A percentile compares a stretch with the other conserved stretches of the same genome.
Conservation (phyloP, 208 protist species). For the Leishmania aethiopica region DNA sequence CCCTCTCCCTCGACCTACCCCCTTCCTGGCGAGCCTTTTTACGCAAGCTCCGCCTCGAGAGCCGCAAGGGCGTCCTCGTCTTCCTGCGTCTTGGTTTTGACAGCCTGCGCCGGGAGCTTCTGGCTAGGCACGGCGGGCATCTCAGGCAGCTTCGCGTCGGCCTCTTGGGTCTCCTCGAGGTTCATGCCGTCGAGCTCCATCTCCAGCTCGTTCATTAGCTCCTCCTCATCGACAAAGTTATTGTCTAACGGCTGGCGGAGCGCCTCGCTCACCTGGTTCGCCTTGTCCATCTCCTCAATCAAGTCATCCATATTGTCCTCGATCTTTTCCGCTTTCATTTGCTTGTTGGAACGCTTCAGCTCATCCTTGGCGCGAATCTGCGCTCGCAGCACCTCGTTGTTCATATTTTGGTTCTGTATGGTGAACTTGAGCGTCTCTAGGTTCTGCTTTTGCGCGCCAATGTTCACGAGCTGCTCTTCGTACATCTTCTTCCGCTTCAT, state of each 20-base stretch:
- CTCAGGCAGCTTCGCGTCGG: slow-evolving; percentile 30
- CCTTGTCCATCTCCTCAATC: slow-evolving; percentile 91
- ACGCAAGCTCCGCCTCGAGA: slow-evolving; percentile 78
- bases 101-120: slow-evolving; percentile 44
- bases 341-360: slow-evolving; percentile 81
- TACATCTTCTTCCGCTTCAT: slow-evolving; percentile 94
- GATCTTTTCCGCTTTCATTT: slow-evolving; percentile 88
- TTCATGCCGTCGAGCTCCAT: slow-evolving; percentile 54
- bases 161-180: slow-evolving; percentile 31
- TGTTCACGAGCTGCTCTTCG: slow-evolving; percentile 79
- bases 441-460: slow-evolving; percentile 76
- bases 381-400: slow-evolving; percentile 81
- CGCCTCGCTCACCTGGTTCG: slow-evolving; percentile 85
- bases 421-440: slow-evolving; percentile 87
- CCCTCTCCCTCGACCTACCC: neutral
- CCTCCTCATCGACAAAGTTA: slow-evolving; percentile 84
- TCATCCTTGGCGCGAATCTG: slow-evolving; percentile 74
- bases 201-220: slow-evolving; percentile 84
- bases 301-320: slow-evolving; percentile 91
- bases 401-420: slow-evolving; percentile 88
- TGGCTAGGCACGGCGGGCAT: slow-evolving; percentile 35
- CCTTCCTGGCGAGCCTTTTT: neutral
- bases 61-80: slow-evolving; percentile 74
- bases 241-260: slow-evolving; percentile 80
- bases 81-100: slow-evolving; percentile 48